phyloP scores from a whole-genome alignment of 371 early-diverging fungal species.

The Blakeslea trispora region DNA sequence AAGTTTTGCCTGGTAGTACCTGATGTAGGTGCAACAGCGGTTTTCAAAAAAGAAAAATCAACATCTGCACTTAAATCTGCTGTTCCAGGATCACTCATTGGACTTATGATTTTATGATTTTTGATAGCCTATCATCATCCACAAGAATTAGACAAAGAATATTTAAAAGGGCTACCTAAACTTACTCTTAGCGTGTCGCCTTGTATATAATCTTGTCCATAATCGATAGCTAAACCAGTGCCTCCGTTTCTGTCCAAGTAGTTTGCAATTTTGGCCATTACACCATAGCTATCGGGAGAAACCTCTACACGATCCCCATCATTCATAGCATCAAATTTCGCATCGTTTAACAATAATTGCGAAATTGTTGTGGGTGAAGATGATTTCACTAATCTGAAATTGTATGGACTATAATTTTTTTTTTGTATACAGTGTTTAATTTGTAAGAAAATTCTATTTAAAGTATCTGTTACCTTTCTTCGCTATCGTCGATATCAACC shows the following conservation, averaged over 20 bases:
- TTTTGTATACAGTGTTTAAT: not conserved
- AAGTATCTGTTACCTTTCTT: slow-evolving; percentile 38
- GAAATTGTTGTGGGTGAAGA: slow-evolving; percentile 70
- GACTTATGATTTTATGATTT: slow-evolving; percentile 79
- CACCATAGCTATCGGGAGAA: slow-evolving; percentile 75
- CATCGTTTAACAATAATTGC: slow-evolving; percentile 54
- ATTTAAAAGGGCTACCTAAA: no score
- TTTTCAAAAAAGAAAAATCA: slow-evolving; percentile 79
- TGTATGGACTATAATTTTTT: slow-evolving; percentile 55
- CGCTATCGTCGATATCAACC: slow-evolving; percentile 79
- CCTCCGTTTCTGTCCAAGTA: slow-evolving; percentile 68
- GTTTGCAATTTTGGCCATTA: slow-evolving; percentile 66
- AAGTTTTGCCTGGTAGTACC: no score
- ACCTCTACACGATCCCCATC: slow-evolving; percentile 84
- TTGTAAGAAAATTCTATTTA: slow-evolving; percentile 1
- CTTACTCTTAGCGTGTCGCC: slow-evolving; percentile 83
- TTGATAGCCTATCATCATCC: slow-evolving; percentile 83
- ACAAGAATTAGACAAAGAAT: not conserved
- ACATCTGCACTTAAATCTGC: slow-evolving; percentile 94
- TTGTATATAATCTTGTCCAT: slow-evolving; percentile 81
- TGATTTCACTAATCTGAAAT: slow-evolving; percentile 81
- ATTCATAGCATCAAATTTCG: slow-evolving; percentile 39
- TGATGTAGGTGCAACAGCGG: slow-evolving; percentile 50
- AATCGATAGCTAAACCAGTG: slow-evolving; percentile 85
- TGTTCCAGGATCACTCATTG: slow-evolving; percentile 79